A percentile compares a stretch with the other conserved stretches of the same genome.
phyloP scores from a whole-genome alignment of 352 stramenopile genomes.

The Blastocystis hominis region DNA sequence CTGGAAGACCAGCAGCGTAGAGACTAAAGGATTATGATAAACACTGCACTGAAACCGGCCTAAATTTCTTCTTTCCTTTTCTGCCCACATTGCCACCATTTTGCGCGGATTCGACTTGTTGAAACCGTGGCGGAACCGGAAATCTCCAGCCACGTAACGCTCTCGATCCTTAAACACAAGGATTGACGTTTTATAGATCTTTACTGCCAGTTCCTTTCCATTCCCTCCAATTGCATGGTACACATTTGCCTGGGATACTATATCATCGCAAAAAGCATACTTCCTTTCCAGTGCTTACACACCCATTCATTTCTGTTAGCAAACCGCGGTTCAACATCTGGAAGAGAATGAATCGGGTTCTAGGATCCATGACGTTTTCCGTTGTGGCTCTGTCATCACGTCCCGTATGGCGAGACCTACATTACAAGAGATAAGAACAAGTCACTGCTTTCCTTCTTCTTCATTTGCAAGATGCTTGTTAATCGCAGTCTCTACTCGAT shows the following conservation, averaged over 20 bases:
- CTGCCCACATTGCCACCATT: conserved; percentile 98
- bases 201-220: conserved; percentile 74
- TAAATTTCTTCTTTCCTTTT: conserved; percentile 98
- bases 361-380: conserved; percentile 91
- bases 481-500: conserved; percentile 6
- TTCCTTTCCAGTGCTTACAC: conserved; percentile 95
- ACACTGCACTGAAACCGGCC: neutral
- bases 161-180: conserved; percentile 99
- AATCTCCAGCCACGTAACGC: conserved; percentile 94
- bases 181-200: conserved; percentile 87
- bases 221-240: conserved; percentile 80
- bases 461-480: conserved; percentile 31
- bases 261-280: neutral
- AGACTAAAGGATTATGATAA: conserved; percentile 62
- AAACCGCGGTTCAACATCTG: conserved; percentile 90
- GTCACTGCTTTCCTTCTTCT: conserved; percentile 22
- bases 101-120: conserved; percentile 87
- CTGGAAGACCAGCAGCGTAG: conserved; percentile 76
- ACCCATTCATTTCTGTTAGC: conserved; percentile 91
- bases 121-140: conserved; percentile 66
- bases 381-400: conserved; percentile 92
- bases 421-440: neutral
- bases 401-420: conserved; percentile 74
- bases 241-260: conserved; percentile 79
- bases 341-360: conserved; percentile 95